These are phyloP conservation scores for Pseudotsuga menziesii DNA, from an alignment of 75 land plant genomes.

Conservation along the genomic window DNA sequence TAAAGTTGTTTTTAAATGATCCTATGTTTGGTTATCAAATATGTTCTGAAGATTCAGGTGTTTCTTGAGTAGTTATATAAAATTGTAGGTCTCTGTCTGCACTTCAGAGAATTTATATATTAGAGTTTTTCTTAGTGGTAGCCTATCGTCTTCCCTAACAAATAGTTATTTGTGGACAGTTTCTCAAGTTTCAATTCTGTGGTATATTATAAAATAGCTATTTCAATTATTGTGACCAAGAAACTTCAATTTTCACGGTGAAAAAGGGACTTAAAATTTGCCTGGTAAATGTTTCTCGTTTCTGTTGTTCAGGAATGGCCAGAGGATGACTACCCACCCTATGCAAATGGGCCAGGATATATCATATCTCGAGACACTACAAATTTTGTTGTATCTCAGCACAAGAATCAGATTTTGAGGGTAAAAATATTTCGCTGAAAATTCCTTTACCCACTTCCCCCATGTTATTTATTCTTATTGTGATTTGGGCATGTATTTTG, in stretches of 20 bases:
- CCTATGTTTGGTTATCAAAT: background rate
- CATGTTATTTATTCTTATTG: background rate
- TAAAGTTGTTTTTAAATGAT: background rate
- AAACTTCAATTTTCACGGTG: background rate
- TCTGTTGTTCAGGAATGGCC: constrained; percentile 74
- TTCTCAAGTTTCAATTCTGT: background rate
- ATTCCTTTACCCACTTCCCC: background rate
- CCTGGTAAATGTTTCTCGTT: background rate
- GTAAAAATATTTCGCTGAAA: constrained; percentile 18
- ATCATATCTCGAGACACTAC: constrained; percentile 67
- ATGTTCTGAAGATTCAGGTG: background rate
- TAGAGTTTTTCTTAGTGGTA: background rate
- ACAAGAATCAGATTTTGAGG: constrained; percentile 39
- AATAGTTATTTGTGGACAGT: background rate
- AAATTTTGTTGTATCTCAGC: constrained; percentile 38
- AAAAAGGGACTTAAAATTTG: background rate
- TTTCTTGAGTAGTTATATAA: constrained; percentile 9
- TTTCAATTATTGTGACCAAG: background rate
- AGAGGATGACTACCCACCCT: constrained; percentile 81
- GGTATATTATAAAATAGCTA: background rate
- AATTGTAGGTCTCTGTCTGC: background rate
- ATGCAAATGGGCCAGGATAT: constrained; percentile 87
- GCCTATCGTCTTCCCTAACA: background rate
- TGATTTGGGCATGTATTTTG: background rate
- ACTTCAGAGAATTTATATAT: background rate